These are phyloP conservation scores for Penicillium dipodomyicola DNA, from an alignment of 495 filamentous ascomycete species.

Conservation along the genomic window DNA sequence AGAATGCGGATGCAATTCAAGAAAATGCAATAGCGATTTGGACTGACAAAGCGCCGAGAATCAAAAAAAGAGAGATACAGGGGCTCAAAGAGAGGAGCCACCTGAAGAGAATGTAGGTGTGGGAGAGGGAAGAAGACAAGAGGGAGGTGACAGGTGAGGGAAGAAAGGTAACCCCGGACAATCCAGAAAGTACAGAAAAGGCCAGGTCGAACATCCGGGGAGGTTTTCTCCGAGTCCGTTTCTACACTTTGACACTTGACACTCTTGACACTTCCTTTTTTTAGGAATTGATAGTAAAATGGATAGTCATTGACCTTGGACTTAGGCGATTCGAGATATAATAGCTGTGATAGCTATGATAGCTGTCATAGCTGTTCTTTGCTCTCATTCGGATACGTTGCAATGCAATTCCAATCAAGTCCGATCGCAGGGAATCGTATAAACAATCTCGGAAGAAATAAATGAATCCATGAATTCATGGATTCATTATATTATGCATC, in stretches of 20 bases:
- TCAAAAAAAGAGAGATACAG: constrained; percentile 16
- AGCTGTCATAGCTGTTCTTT: neutral
- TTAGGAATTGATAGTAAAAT: neutral
- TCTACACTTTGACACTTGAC: neutral
- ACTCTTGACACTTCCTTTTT: neutral
- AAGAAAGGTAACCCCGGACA: constrained; percentile 35
- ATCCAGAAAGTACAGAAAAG: constrained; percentile 29
- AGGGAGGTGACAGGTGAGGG: constrained; percentile 17
- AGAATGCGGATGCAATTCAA: constrained; percentile 7
- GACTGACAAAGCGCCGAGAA: constrained; percentile 9
- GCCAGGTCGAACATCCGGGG: constrained; percentile 36
- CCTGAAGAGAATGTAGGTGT: constrained; percentile 9
- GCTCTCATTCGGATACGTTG: neutral
- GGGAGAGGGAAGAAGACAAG: constrained; percentile 12
- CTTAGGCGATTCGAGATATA: neutral
- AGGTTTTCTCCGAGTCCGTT: constrained; percentile 30
- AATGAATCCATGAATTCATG: too few species aligned
- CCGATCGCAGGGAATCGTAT: neutral
- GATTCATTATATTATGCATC: neutral
- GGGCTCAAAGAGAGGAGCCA: constrained; percentile 18
- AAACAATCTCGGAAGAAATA: neutral
- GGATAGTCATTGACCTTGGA: neutral
- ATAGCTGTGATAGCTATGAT: neutral
- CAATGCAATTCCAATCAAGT: neutral
- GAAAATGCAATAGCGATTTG: constrained; percentile 12